phyloP scores from a whole-genome alignment of 2,329 filamentous ascomycete species.

The Epicoccum sorghinum region DNA sequence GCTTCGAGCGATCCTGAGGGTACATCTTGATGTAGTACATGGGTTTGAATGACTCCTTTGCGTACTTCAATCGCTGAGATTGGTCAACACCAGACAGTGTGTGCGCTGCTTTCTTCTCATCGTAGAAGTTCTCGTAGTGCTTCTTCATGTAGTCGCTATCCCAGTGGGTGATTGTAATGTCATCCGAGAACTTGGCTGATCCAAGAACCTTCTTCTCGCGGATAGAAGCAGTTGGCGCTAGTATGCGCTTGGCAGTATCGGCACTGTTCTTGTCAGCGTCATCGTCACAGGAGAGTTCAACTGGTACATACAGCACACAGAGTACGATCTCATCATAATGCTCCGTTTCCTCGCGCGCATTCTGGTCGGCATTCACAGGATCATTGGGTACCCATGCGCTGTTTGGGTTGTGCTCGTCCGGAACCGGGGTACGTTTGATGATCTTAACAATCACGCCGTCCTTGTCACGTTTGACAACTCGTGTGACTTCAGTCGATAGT shows the following conservation, averaged over 20 bases:
- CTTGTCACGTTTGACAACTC: slow-evolving; percentile 59
- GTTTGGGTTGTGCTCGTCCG: slow-evolving; percentile 54
- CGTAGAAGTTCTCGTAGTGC: slow-evolving; percentile 70
- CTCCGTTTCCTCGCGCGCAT: slow-evolving; percentile 53
- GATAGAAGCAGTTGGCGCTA: slow-evolving; percentile 63
- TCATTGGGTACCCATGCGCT: slow-evolving; percentile 51
- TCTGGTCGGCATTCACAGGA: slow-evolving; percentile 48
- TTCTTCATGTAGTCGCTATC: slow-evolving; percentile 69
- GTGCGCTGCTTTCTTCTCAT: slow-evolving; percentile 53
- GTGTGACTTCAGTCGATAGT: slow-evolving; percentile 62
- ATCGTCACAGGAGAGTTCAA: not conserved
- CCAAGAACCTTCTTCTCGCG: slow-evolving; percentile 71
- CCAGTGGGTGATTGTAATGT: slow-evolving; percentile 73
- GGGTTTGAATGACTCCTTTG: slow-evolving; percentile 62
- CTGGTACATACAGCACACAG: slow-evolving; percentile 57
- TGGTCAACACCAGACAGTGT: slow-evolving; percentile 52
- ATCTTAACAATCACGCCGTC: slow-evolving; percentile 58
- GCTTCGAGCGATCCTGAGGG: slow-evolving; percentile 59
- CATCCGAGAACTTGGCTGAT: slow-evolving; percentile 72
- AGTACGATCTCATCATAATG: slow-evolving; percentile 70
- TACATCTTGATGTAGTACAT: slow-evolving; percentile 72
- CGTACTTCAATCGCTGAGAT: slow-evolving; percentile 50
- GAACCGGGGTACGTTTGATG: slow-evolving; percentile 51
- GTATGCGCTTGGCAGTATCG: slow-evolving; percentile 63
- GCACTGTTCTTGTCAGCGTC: slow-evolving; percentile 40